These are phyloP conservation scores for Metschnikowia cerradonensis DNA, from an alignment of 805 yeast species.

Conservation along the genomic window DNA sequence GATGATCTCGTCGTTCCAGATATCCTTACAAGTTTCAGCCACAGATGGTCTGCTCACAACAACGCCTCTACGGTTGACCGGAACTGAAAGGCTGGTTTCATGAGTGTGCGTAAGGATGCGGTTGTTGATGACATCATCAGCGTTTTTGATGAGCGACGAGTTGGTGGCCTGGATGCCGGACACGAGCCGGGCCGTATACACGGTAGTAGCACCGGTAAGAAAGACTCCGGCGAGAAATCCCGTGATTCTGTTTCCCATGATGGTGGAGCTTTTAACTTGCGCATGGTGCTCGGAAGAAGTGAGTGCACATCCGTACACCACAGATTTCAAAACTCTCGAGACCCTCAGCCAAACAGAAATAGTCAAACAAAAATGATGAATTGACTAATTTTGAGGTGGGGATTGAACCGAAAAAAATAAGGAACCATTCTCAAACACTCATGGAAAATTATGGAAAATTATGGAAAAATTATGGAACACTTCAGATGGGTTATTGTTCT, in stretches of 20 bases:
- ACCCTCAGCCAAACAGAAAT: too few relatives aligned
- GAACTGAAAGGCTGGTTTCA: constrained; percentile 40
- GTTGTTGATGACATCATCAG: constrained; percentile 49
- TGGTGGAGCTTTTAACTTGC: background rate
- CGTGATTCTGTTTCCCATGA: constrained; percentile 41
- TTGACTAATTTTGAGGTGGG: too few relatives aligned
- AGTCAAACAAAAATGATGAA: too few relatives aligned
- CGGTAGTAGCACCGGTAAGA: constrained; percentile 59
- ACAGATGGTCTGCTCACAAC: constrained; percentile 35
- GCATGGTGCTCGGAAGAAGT: background rate
- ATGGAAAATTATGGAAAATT: too few relatives aligned
- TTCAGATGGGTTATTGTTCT: too few relatives aligned
- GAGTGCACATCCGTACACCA: background rate
- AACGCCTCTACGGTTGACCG: constrained; percentile 30
- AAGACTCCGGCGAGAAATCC: constrained; percentile 51
- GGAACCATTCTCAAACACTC: too few relatives aligned
- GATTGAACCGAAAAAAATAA: too few relatives aligned
- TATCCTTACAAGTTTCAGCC: constrained; percentile 63
- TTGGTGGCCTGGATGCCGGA: constrained; percentile 44
- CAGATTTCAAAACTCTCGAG: background rate
- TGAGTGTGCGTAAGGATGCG: constrained; percentile 49
- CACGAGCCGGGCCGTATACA: constrained; percentile 57
- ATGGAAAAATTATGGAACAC: too few relatives aligned
- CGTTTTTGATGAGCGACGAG: constrained; percentile 43
- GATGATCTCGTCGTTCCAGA: constrained; percentile 75